These are phyloP conservation scores for Teratosphaeria zuluensis DNA, from an alignment of 2,329 filamentous ascomycete genomes.

Conservation along the genomic window DNA sequence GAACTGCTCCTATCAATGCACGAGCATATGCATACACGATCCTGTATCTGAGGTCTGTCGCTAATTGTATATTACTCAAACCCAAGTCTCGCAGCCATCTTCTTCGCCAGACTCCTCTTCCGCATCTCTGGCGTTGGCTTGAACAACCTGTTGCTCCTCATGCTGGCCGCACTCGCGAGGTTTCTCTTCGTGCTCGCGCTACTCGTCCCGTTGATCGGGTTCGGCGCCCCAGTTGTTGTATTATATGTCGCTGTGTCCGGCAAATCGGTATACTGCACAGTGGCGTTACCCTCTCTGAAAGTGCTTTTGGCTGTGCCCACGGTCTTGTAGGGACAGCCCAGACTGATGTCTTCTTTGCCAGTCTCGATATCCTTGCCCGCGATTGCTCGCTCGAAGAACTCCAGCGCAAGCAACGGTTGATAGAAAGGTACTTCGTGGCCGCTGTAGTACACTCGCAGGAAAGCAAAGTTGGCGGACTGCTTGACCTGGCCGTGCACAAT, in stretches of 20 bases:
- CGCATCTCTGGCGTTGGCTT: not conserved
- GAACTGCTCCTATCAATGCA: not conserved
- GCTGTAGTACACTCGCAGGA: conserved; percentile 41
- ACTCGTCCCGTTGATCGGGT: conserved; percentile 1
- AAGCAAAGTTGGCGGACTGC: conserved; percentile 42
- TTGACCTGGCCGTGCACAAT: conserved; percentile 45
- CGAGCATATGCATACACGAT: not conserved
- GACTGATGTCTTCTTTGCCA: conserved; percentile 24
- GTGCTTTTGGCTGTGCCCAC: conserved; percentile 18
- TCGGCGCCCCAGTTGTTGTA: conserved; percentile 12
- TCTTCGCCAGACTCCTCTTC: not conserved
- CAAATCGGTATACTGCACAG: conserved; percentile 37
- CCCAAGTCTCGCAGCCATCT: not conserved
- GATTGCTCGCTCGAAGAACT: conserved; percentile 42
- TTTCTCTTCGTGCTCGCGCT: not conserved
- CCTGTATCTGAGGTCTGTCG: not conserved
- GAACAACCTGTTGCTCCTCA: not conserved
- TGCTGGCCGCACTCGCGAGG: not conserved
- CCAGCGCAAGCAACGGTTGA: conserved; percentile 37
- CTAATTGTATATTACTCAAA: not conserved
- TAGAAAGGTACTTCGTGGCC: conserved; percentile 47
- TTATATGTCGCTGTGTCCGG: conserved; percentile 37
- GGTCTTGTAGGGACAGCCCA: conserved; percentile 10
- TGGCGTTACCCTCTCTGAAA: conserved; percentile 34
- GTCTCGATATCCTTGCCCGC: conserved; percentile 42